Percentiles rank a stretch among this genome's conserved stretches.
Conservation (phyloP, 2,329 filamentous ascomycete genomes). For the Verticillium longisporum region DNA sequence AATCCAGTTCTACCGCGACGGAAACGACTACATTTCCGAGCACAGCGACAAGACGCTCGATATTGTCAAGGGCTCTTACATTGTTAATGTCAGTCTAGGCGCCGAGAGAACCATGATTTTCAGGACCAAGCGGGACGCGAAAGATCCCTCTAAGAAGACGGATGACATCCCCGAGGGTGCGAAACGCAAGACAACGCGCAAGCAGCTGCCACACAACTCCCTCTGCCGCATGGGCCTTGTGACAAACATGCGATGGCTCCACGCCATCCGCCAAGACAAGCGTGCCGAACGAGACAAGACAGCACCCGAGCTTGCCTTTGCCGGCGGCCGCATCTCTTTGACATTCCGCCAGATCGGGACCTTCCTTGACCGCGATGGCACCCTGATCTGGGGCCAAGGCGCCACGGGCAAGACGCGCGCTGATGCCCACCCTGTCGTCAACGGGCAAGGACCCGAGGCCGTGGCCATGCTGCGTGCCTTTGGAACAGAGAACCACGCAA, state of each 20-base stretch:
- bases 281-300: slow-evolving; percentile 62
- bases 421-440: slow-evolving; percentile 57
- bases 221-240: slow-evolving; percentile 73
- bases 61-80: slow-evolving; percentile 71
- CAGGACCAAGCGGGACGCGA: slow-evolving; percentile 65
- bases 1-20: slow-evolving; percentile 87
- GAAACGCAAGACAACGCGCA: slow-evolving; percentile 56
- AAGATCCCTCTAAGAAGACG: slow-evolving; percentile 23
- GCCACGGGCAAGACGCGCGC: slow-evolving; percentile 61
- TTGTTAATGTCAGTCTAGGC: slow-evolving; percentile 91
- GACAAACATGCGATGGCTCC: slow-evolving; percentile 84
- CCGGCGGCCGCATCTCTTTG: slow-evolving; percentile 76
- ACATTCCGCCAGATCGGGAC: slow-evolving; percentile 90
- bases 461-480: slow-evolving; percentile 71
- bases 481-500: slow-evolving; percentile 72
- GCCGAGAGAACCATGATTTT: slow-evolving; percentile 87
- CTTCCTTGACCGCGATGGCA: slow-evolving; percentile 60
- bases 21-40: slow-evolving; percentile 88
- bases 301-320: slow-evolving; percentile 61
- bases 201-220: slow-evolving; percentile 79
- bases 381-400: slow-evolving; percentile 85
- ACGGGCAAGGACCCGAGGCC: slow-evolving; percentile 60
- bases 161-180: slow-evolving; percentile 6
- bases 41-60: slow-evolving; percentile 97
- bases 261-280: slow-evolving; percentile 87